Evolutionary conservation across 257 asterid species (phyloP).

Genomic region (Nicotiana attenuata): DNA sequence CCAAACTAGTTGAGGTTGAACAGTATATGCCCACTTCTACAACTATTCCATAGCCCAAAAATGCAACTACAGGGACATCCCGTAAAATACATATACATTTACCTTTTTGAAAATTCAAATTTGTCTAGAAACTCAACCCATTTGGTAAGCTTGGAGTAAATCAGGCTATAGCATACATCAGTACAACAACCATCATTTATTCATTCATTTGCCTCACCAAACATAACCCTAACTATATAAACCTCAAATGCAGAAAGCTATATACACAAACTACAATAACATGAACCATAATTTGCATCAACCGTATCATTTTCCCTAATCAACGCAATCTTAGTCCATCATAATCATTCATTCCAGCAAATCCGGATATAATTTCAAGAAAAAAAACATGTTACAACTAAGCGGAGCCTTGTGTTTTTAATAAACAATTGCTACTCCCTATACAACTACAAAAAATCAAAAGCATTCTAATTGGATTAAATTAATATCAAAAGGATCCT

Average conservation of each 20-base stretch:
- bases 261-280: background rate
- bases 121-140: background rate
- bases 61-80: background rate
- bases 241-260: background rate
- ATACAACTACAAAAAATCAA: no score
- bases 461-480: no score
- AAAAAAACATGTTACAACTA: background rate
- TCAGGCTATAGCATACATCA: background rate
- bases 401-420: no score
- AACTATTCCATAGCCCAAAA: background rate
- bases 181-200: background rate
- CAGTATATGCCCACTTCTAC: background rate
- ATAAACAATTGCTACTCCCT: no score
- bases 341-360: background rate
- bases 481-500: no score
- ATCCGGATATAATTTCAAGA: background rate
- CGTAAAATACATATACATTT: background rate
- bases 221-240: background rate
- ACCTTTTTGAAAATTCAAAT: background rate
- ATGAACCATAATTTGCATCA: background rate
- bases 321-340: background rate
- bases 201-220: background rate
- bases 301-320: background rate
- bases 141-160: background rate
- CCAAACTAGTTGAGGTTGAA: background rate